Base-by-base conservation (phyloP, 2,329 filamentous ascomycete species). In the Penicillium sp. region DNA sequence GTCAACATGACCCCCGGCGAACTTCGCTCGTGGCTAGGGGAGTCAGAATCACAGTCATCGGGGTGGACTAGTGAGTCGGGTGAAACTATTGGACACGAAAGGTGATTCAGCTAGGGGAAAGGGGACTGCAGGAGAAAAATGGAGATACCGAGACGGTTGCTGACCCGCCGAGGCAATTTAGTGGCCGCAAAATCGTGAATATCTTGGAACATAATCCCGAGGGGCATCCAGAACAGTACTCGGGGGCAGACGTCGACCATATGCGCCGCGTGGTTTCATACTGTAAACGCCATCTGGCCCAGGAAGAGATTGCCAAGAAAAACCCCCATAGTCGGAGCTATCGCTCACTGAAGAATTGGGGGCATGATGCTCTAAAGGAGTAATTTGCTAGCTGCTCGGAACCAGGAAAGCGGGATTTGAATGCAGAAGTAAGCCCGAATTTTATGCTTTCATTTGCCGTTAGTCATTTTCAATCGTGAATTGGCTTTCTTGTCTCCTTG, bases 1-100 rank as follows among this genome's bases (percentile, higher is more conserved):
- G 84, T 88, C 68, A 88, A 88, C 69, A 88, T 89, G 85, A 80
- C 77, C 10, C 75, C 84, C 1, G 69, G 77, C 1, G 85, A 88
- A 58, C 78, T 89, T 14, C 78, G 85, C 62, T 75, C 79, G 21
- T 88, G 86, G 86, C 79, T 88, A 21, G 78, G 82, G 57, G 77
- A 79, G 6, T 78, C 81, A n/a, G 78, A 84, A 28, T 87, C 84
- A 9, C 76, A 77, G 44, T 78, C 75, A 16, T 79, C 85, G 1
- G 86, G 86, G 2, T 87, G 83, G 85, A 71, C 71, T 36, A 87
- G 87, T 60, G 80, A 83, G 49, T 79, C 78, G 3, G 83, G 82
- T 8, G 86, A 89, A 69, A 86, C 83, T 0, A 76, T 88, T 29
- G 85, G 86, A 1, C 86, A 89, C 62, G 84, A 83, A 64, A 79